Evolutionary conservation across 169 alveolate species (phyloP).

Genomic region (Plasmodium blacklocki): DNA sequence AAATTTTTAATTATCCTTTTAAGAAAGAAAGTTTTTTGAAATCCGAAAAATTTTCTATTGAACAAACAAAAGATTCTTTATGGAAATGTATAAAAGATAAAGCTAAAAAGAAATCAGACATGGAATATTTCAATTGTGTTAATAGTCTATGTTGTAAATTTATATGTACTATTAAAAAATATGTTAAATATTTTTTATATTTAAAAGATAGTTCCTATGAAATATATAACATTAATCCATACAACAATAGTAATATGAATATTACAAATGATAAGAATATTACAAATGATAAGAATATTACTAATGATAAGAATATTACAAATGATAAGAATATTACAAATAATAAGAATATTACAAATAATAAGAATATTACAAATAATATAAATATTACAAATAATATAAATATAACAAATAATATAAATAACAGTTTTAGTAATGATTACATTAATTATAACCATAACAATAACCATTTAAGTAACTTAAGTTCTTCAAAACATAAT

Average conservation of each 20-base stretch:
- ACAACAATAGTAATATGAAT: background rate
- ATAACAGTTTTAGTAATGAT: too few species aligned
- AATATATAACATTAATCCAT: conserved; percentile 5
- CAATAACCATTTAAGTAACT: too few species aligned
- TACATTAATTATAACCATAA: too few species aligned
- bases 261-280: background rate
- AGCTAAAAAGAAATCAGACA: conserved; percentile 33
- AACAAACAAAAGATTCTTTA: conserved; percentile 20
- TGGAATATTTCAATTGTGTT: conserved; percentile 27
- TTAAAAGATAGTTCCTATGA: conserved; percentile 24
- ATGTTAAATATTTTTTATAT: conserved; percentile 36
- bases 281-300: background rate
- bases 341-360: background rate
- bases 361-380: background rate
- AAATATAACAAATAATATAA: background rate
- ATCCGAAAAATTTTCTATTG: conserved; percentile 17
- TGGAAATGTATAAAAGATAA: conserved; percentile 40
- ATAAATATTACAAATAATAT: background rate
- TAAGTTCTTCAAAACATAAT: too few species aligned
- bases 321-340: background rate
- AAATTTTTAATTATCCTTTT: background rate
- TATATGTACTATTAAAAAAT: conserved; percentile 37
- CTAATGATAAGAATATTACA: background rate
- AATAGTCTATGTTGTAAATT: conserved; percentile 14
- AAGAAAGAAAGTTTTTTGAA: conserved; percentile 5